Evolutionary conservation across 1,284 basidiomycete species (phyloP), one percentile per base, ranked within the genome.

Genomic region (Neolentinus lepideus): DNA sequence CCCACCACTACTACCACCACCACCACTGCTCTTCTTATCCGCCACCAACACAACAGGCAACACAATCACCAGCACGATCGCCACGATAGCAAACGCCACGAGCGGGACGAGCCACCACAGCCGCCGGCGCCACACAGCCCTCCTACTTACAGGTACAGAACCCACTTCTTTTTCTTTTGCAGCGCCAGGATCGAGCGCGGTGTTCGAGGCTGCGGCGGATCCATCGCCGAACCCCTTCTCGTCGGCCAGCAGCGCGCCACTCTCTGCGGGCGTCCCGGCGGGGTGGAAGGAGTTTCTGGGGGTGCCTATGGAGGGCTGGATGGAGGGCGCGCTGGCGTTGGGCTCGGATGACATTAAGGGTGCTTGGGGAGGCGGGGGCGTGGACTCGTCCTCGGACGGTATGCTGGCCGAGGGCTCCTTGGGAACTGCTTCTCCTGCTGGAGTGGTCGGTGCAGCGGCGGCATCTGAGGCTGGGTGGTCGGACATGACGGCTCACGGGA

Each of bases 41-140:
- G 27, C 47, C 3, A 50, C 47, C 47, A 50, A 22, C 47, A 50
- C 47, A 8, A 50, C 47, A 4, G 47, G 24, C 47, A 50, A 50
- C 6, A 50, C 47, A 50, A 50, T 29, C 4, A 50, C 47, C 16
- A 29, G 11, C 24, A 50, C 22, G 47, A 29, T 29, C 21, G 47
- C 47, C 8, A 16, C 38, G 16, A 43, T 43, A 6, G 16, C 16
- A 16, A 43, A 43, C 19, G n/a, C 8, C n/a, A 21, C 12, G 8
- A 43, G 19, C 16, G 38, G 38, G 19, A 43, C 19, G 38, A 43
- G 12, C 38, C 38, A 43, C 38, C 38, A n/a, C 38, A 43, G 6
- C 8, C 38, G 12, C 19, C 38, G 12, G 8, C 38, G 38, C 38
- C 38, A 43, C 16, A 9, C 16, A 16, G 8, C 38, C 16, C 16